phyloP scores from a whole-genome alignment of 371 early-diverging fungal genomes.

The Cokeromyces recurvatus region DNA sequence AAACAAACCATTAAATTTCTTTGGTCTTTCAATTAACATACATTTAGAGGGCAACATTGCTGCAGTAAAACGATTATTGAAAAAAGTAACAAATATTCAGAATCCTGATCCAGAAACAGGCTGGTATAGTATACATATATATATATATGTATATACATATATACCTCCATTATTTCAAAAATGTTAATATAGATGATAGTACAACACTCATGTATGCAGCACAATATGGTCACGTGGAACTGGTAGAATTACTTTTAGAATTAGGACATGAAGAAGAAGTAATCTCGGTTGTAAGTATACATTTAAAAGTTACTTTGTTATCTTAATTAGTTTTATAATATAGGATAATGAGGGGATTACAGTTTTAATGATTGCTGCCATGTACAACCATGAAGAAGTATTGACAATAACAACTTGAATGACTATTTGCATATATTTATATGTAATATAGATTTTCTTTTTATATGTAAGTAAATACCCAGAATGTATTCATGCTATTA shows the following conservation, averaged over 20 bases:
- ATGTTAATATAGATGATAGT: constrained; percentile 18
- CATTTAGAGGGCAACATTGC: constrained; percentile 43
- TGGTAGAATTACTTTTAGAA: constrained; percentile 37
- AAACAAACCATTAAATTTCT: not conserved
- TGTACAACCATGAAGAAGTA: constrained; percentile 48
- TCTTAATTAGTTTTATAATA: not conserved
- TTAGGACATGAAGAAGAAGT: constrained; percentile 48
- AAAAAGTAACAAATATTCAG: constrained; percentile 42
- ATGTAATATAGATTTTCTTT: constrained; percentile 33
- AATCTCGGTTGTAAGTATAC: constrained; percentile 39
- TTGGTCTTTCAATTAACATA: not conserved
- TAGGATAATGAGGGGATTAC: constrained; percentile 47
- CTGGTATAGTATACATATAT: constrained; percentile 32
- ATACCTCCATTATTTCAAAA: not conserved
- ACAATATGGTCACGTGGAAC: constrained; percentile 36
- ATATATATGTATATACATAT: too few species aligned
- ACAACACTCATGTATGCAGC: constrained; percentile 49
- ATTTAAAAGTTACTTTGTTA: not conserved
- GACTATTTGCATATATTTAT: not conserved
- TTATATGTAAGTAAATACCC: constrained; percentile 41
- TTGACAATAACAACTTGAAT: not conserved
- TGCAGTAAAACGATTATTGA: constrained; percentile 41
- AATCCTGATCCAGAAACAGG: constrained; percentile 49
- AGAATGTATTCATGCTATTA: constrained; percentile 49
- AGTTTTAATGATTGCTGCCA: constrained; percentile 46